Percentiles rank a stretch among this genome's conserved stretches.
phyloP scores from a whole-genome alignment of 768 basidiomycete genomes.

The Mycena filopes region DNA sequence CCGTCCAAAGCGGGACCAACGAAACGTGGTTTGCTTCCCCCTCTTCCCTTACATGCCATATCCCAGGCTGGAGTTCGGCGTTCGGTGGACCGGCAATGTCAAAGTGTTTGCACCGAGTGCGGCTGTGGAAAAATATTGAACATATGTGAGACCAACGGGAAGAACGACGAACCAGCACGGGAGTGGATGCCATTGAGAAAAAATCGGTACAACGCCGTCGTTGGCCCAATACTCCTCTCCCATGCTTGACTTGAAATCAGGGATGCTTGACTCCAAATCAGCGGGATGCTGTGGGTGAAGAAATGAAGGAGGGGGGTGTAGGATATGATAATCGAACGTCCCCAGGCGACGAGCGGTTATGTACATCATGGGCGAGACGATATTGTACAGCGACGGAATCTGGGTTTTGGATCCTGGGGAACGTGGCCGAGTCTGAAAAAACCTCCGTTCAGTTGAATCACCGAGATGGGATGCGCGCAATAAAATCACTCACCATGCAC shows the following conservation, averaged over 20 bases:
- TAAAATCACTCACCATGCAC: constrained; percentile 43
- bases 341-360: constrained; percentile 44
- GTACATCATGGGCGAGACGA: constrained; percentile 35
- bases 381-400: constrained; percentile 15
- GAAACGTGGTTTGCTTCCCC: constrained; percentile 51
- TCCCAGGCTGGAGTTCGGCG: constrained; percentile 43
- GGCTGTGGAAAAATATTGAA: constrained; percentile 7
- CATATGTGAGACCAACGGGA: too few species aligned
- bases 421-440: constrained; percentile 12
- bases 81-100: background rate
- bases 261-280: background rate
- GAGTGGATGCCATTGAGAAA: constrained; percentile 63
- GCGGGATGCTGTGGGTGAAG: constrained; percentile 12
- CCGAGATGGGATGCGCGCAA: too few species aligned
- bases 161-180: constrained; percentile 55
- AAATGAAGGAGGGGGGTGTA: constrained; percentile 51
- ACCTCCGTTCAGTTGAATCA: background rate
- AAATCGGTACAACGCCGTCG: constrained; percentile 61
- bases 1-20: constrained; percentile 51
- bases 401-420: constrained; percentile 1
- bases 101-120: constrained; percentile 16
- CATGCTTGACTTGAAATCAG: constrained; percentile 19
- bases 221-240: constrained; percentile 52
- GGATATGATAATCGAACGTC: constrained; percentile 49
- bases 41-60: constrained; percentile 54